Conservation (phyloP, 768 basidiomycete species). For the Tricholoma flavovirens region DNA sequence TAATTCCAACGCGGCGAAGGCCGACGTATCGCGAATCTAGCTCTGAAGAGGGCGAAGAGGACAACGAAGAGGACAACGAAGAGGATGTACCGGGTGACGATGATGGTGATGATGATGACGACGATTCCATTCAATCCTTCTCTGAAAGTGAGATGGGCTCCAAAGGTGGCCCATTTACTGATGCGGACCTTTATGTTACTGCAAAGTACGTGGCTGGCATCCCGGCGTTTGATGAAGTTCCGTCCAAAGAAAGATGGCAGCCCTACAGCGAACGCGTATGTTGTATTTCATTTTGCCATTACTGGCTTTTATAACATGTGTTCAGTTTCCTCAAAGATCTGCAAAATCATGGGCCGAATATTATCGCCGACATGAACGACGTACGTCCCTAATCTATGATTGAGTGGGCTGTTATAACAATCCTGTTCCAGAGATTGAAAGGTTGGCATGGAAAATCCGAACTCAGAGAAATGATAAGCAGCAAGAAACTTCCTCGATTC, state of each 20-base stretch:
- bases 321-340: slow-evolving; percentile 49
- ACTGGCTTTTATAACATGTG: slow-evolving; percentile 4
- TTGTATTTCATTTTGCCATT: slow-evolving; percentile 1
- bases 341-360: slow-evolving; percentile 58
- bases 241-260: slow-evolving; percentile 47
- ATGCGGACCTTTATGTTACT: slow-evolving; percentile 57
- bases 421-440: slow-evolving; percentile 26
- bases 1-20: slow-evolving; percentile 15
- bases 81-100: no score
- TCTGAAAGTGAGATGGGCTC: slow-evolving; percentile 49
- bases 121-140: slow-evolving; percentile 24
- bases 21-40: slow-evolving; percentile 30
- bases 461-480: slow-evolving; percentile 17
- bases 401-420: slow-evolving; percentile 7
- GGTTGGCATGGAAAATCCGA: slow-evolving; percentile 34
- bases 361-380: slow-evolving; percentile 44
- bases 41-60: slow-evolving; percentile 27
- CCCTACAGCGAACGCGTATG: slow-evolving; percentile 47
- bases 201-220: slow-evolving; percentile 53
- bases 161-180: slow-evolving; percentile 42
- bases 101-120: slow-evolving; percentile 28
- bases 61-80: slow-evolving; percentile 9
- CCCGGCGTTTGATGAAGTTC: slow-evolving; percentile 38
- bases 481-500: slow-evolving; percentile 14
- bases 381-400: slow-evolving; percentile 29